Base-by-base conservation (phyloP, 2,329 filamentous ascomycete species). In the Botrytis medusae region DNA sequence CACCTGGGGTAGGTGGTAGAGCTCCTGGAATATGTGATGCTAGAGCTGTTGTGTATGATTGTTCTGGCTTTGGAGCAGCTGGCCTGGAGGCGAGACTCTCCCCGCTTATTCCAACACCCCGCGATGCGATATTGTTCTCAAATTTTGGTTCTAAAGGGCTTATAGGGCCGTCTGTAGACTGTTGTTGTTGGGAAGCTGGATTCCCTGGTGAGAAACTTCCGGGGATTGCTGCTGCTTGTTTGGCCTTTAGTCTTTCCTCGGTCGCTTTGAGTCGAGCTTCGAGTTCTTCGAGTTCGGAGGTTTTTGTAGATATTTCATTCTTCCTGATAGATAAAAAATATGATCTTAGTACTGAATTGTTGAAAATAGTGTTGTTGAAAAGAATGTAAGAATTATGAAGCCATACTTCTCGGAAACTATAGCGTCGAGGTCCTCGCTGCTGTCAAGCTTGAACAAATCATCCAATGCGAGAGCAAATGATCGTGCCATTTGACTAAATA, bases 381-480 rank as follows among this genome's bases (percentile, higher is more conserved):
- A 64, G 44, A 60, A 51, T 29, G 25, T 22, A n/a, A 34, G 9
- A 51, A 32, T 62, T 9, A 40, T 70, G 62, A 65, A 20, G 48
- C 69, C 74, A 60, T 74, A 98, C 95, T 95, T 95, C 83, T 93
- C 88, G 81, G 93, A 88, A 74, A 97, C 89, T 77, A 92, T 89
- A 81, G 91, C 87, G 79, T 92, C 89, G 51, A 97, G 87, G 75
- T 92, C 88, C 79, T 91, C 89, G 78, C 91, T 91, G 82, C 90
- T 92, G 78, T 96, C 93, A 80, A 98, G 91, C 80, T 92, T 92
- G 85, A 98, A 98, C 78, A 97, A 92, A 81, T 94, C 92, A 85
- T 95, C 92, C 75, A 98, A 87, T 82, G 95, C 93, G 62, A 90
- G 86, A 74, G 94, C 95, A 84, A 98, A 97, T 81, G 92, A 93